Evolutionary conservation across 1,284 basidiomycete genomes (phyloP), one percentile per base, ranked within the genome.

Genomic region (Trametes hirsuta): DNA sequence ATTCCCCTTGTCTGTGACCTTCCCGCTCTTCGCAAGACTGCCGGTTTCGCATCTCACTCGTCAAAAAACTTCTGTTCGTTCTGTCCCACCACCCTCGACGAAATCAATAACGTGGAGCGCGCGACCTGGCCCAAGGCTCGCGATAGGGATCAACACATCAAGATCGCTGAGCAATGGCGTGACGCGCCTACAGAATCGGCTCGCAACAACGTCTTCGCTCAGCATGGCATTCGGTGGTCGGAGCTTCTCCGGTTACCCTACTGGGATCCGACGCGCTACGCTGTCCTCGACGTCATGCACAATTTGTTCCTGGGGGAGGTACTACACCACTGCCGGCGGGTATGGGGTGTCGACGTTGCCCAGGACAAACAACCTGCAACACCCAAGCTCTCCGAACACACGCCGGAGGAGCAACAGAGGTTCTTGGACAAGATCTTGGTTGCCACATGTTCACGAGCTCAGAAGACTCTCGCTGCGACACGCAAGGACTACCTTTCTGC

Each of bases 401-500:
- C 30, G 8, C 30, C 30, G 4, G 30, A 30, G 8, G 30, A 30
- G 8, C 30, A 30, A 8, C 30, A 30, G 30, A 30, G 8, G 8
- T 30, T 4, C 8, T 30, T 30, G n/a, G n/a, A 42, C 41, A 42
- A 21, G n/a, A 18, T 42, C 11, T 42, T n/a, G 3, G 41, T n/a
- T 15, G 41, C 41, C 3, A 42, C 41, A 18, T 42, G 41, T 18
- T 15, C 41, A 42, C 30, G 37, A 24, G 39, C 63, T 60, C 22
- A 62, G 63, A 42, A 22, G 53, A 71, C 6, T 35, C 36, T 6
- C 55, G 74, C 15, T 70, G 70, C 44, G 57, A 70, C 41, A 25
- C 59, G 11, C 30, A 71, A 46, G 72, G 76, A 1, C 62, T 79
- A 2, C 66, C 70, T 0, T 79, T 42, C 41, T 1, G 41, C 41